A percentile compares a stretch with the other conserved stretches of the same genome.
phyloP scores from a whole-genome alignment of 2,329 filamentous ascomycete species.

The Plenodomus biglobosus region DNA sequence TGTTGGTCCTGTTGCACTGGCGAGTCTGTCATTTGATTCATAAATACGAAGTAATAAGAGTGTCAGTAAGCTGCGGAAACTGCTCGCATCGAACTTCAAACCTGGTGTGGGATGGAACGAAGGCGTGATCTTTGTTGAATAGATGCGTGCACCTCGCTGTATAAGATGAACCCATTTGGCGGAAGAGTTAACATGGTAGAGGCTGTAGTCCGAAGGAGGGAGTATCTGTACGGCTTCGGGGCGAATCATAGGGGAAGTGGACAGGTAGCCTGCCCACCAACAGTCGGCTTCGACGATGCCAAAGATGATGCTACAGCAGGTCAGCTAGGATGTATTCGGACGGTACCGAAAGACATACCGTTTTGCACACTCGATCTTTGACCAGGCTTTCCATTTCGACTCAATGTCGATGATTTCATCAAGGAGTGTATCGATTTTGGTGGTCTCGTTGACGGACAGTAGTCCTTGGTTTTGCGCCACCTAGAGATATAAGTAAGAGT shows the following conservation, averaged over 20 bases:
- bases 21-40: conserved; percentile 39
- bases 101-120: conserved; percentile 38
- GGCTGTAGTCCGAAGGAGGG: conserved; percentile 49
- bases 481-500: conserved; percentile 24
- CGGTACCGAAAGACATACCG: conserved; percentile 25
- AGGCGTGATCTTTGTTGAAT: conserved; percentile 37
- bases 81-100: conserved; percentile 33
- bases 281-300: conserved; percentile 51
- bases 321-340: conserved; percentile 3
- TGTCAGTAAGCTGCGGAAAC: conserved; percentile 36
- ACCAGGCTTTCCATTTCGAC: conserved; percentile 56
- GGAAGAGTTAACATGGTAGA: conserved; percentile 48
- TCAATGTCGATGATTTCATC: conserved; percentile 50
- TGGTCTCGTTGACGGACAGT: conserved; percentile 51
- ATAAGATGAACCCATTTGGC: conserved; percentile 38
- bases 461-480: conserved; percentile 54
- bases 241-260: conserved; percentile 50
- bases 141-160: conserved; percentile 32
- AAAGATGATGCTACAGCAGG: conserved; percentile 44
- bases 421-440: conserved; percentile 44
- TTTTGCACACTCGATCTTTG: conserved; percentile 55
- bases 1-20: conserved; percentile 25
- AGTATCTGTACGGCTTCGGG: conserved; percentile 52
- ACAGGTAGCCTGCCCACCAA: conserved; percentile 53
- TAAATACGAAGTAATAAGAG: conserved; percentile 38